Evolutionary conservation across 352 stramenopile species (phyloP).

Genomic region (Phytophthora sp.): DNA sequence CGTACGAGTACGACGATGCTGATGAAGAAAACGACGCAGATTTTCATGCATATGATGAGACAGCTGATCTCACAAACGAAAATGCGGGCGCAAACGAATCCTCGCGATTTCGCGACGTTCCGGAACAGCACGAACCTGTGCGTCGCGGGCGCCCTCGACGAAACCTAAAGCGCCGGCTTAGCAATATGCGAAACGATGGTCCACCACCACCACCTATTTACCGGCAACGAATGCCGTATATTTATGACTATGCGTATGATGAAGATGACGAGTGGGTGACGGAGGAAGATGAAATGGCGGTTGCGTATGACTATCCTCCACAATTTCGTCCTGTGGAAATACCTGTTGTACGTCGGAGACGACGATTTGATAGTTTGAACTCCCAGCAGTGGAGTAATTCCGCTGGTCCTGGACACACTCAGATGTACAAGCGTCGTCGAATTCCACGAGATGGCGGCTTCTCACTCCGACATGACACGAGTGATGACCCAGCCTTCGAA

Average conservation of each 20-base stretch:
- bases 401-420: slow-evolving; percentile 14
- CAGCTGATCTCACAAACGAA: slow-evolving; percentile 29
- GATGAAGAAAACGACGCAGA: slow-evolving; percentile 4
- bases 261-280: slow-evolving; percentile 46
- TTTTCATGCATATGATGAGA: slow-evolving; percentile 20
- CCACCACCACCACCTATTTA: slow-evolving; percentile 34
- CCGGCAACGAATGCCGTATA: slow-evolving; percentile 37
- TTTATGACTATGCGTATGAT: slow-evolving; percentile 45
- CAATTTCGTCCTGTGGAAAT: slow-evolving; percentile 26
- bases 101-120: slow-evolving; percentile 12
- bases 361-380: slow-evolving; percentile 33
- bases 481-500: slow-evolving; percentile 11
- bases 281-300: slow-evolving; percentile 37
- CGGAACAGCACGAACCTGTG: slow-evolving; percentile 20
- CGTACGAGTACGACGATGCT: slow-evolving; percentile 19
- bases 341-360: slow-evolving; percentile 28
- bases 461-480: slow-evolving; percentile 13
- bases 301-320: slow-evolving; percentile 28
- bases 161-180: slow-evolving; percentile 35
- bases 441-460: slow-evolving; percentile 21
- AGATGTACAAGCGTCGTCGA: slow-evolving; percentile 37
- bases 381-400: slow-evolving; percentile 30
- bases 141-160: slow-evolving; percentile 17
- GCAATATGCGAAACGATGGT: slow-evolving; percentile 24
- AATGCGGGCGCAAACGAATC: slow-evolving; percentile 3